Evolutionary conservation across 495 filamentous ascomycete genomes (phyloP), one percentile per base, ranked within the genome.

Genomic region (Patellaria atrata): DNA sequence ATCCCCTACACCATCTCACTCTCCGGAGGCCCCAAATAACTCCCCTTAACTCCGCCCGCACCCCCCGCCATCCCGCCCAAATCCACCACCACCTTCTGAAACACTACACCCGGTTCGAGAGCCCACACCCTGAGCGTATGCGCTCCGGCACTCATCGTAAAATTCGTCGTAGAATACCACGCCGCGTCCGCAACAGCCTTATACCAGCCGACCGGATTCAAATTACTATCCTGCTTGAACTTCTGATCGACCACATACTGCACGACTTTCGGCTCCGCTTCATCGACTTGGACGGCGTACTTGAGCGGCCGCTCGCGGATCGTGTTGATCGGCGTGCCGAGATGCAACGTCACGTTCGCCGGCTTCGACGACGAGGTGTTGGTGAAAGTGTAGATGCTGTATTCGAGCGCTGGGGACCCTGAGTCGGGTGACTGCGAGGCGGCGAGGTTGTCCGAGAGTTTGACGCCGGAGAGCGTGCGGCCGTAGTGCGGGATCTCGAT

Each of bases 11-110:
- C 63, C 22, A 59, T 56, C 35, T 64, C 67, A 39, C 73, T 77
- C 67, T 78, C 74, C 3, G 76, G 75, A 35, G 78, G 77, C 1
- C 77, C 78, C 25, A 81, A 50, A 52, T 79, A 82, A 32, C 67
- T 73, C 18, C 57, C 51, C 33, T 69, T 58, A n/a, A n/a, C n/a
- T n/a, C n/a, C n/a, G n/a, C n/a, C n/a, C n/a, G n/a, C n/a, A n/a
- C n/a, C n/a, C n/a, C n/a, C n/a, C 26, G n/a, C 16, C 5, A 79
- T 68, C n/a, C 77, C 77, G 1, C 77, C 78, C 30, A 82, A 41
- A 53, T 83, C 62, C 3, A 82, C 31, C 5, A 79, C 59, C 20
- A 80, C 58, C 57, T 77, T 81, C 58, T 81, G 71, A 28, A 83
- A 59, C n/a, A 79, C 58, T 1, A 81, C 56, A 14, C 70, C 71